Evolutionary conservation across 148 eudicot genomes (phyloP).

Genomic region (Rhododendron vialii): DNA sequence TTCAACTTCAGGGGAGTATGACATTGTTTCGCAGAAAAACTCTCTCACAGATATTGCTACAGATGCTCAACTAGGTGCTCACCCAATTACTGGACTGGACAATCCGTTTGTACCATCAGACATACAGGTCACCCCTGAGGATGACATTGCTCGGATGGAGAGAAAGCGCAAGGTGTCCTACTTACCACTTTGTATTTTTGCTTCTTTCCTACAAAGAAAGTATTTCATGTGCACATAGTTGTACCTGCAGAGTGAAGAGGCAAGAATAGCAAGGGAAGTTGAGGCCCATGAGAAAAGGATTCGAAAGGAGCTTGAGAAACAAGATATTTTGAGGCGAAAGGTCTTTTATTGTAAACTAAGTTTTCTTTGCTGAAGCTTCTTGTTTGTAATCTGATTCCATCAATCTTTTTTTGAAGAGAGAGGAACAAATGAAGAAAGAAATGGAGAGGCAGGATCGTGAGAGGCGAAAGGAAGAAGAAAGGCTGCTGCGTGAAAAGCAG

Average conservation of each 20-base stretch:
- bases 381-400: slow-evolving; percentile 12
- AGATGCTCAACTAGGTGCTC: slow-evolving; percentile 47
- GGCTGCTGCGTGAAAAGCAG: slow-evolving; percentile 81
- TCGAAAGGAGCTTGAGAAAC: slow-evolving; percentile 85
- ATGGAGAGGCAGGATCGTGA: slow-evolving; percentile 95
- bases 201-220: background rate
- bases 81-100: slow-evolving; percentile 44
- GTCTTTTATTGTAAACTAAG: slow-evolving; percentile 23
- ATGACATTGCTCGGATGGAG: slow-evolving; percentile 56
- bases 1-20: slow-evolving; percentile 50
- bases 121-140: slow-evolving; percentile 42
- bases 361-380: background rate
- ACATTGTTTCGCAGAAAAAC: slow-evolving; percentile 26
- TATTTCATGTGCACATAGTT: background rate
- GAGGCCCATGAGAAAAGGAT: slow-evolving; percentile 90
- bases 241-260: slow-evolving; percentile 64
- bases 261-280: slow-evolving; percentile 74
- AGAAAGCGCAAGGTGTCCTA: slow-evolving; percentile 73
- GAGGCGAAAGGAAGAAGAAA: slow-evolving; percentile 86
- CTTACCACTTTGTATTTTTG: background rate
- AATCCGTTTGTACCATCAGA: slow-evolving; percentile 50
- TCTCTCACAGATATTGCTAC: slow-evolving; percentile 34
- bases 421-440: slow-evolving; percentile 89
- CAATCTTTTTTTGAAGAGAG: slow-evolving; percentile 50
- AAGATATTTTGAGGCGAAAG: slow-evolving; percentile 84